Evolutionary conservation across 2,329 filamentous ascomycete species (phyloP).

Genomic region (Aspergillus quadrilineatus): DNA sequence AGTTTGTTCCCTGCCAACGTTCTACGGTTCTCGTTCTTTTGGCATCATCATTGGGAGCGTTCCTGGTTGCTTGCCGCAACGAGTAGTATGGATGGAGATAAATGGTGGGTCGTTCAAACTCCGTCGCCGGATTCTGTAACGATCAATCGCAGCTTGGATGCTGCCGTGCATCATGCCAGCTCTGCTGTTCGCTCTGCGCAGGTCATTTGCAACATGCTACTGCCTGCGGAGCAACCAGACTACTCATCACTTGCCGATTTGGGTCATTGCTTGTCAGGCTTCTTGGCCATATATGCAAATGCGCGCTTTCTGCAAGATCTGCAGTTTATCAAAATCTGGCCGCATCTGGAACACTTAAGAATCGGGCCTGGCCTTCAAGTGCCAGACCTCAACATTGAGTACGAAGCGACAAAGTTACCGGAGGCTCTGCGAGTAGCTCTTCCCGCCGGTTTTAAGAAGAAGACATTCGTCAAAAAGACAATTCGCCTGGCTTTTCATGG

Average conservation of each 20-base stretch:
- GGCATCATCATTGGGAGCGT: slow-evolving; percentile 67
- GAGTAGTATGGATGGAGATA: slow-evolving; percentile 69
- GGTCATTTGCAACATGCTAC: slow-evolving; percentile 29
- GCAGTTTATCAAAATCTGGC: slow-evolving; percentile 29
- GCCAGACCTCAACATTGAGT: slow-evolving; percentile 37
- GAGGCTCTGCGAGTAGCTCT: slow-evolving; percentile 29
- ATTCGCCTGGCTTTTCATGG: slow-evolving; percentile 41
- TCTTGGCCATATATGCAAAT: slow-evolving; percentile 40
- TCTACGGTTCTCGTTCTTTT: slow-evolving; percentile 67
- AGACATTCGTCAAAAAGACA: slow-evolving; percentile 34
- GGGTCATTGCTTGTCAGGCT: slow-evolving; percentile 37
- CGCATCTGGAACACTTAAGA: slow-evolving; percentile 30
- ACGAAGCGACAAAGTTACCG: slow-evolving; percentile 32
- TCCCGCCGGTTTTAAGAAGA: slow-evolving; percentile 27
- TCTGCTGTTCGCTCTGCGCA: slow-evolving; percentile 28
- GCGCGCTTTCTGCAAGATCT: slow-evolving; percentile 34
- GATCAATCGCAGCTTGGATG: slow-evolving; percentile 11
- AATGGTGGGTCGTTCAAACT: slow-evolving; percentile 69
- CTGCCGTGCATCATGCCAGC: slow-evolving; percentile 8
- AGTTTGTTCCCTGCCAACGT: slow-evolving; percentile 63
- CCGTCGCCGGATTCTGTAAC: slow-evolving; percentile 20
- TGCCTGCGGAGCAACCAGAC: slow-evolving; percentile 22
- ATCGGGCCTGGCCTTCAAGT: slow-evolving; percentile 32
- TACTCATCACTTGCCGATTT: slow-evolving; percentile 35
- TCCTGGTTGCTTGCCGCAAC: slow-evolving; percentile 72